Percentiles rank a stretch among this genome's conserved stretches.
Conservation (phyloP, 31 red algal genomes). For the Odonthalia washingtoniensis region DNA sequence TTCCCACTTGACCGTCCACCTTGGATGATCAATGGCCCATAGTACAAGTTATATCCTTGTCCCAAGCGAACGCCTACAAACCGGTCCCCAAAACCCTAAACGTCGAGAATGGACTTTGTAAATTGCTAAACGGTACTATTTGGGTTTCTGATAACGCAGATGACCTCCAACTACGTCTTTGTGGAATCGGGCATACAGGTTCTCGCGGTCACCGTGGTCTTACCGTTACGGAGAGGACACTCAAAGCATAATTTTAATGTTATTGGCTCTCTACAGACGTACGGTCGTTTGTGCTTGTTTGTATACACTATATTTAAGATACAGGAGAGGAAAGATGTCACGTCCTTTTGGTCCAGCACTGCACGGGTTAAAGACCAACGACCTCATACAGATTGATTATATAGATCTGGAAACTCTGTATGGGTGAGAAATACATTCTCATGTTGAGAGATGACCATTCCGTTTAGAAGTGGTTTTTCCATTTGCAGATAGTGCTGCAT, state of each 20-base stretch:
- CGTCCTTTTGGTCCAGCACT: constrained; percentile 15
- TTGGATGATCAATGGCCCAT: not conserved
- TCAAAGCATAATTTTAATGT: not conserved
- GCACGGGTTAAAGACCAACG: constrained; percentile 1
- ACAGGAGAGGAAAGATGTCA: not conserved
- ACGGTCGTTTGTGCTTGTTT: not conserved
- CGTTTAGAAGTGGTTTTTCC: not conserved
- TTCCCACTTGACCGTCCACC: not conserved
- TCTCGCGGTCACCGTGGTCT: not conserved
- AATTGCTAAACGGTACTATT: not conserved
- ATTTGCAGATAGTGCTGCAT: not conserved
- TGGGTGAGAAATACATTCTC: too few species aligned
- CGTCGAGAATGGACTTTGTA: not conserved
- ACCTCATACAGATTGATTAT: constrained; percentile 26
- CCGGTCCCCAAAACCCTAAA: not conserved
- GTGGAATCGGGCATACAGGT: constrained; percentile 19
- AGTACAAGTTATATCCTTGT: not conserved
- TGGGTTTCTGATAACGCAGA: constrained; percentile 7
- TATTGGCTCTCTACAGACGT: not conserved
- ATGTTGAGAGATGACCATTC: too few species aligned
- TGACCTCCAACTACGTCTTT: constrained; percentile 26
- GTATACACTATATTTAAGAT: constrained; percentile 13
- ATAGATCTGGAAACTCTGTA: not conserved
- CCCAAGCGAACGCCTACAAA: not conserved
- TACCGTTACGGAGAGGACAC: not conserved